These are phyloP conservation scores for Aspergillus mulundensis DNA, from an alignment of 495 filamentous ascomycete genomes.

Conservation along the genomic window DNA sequence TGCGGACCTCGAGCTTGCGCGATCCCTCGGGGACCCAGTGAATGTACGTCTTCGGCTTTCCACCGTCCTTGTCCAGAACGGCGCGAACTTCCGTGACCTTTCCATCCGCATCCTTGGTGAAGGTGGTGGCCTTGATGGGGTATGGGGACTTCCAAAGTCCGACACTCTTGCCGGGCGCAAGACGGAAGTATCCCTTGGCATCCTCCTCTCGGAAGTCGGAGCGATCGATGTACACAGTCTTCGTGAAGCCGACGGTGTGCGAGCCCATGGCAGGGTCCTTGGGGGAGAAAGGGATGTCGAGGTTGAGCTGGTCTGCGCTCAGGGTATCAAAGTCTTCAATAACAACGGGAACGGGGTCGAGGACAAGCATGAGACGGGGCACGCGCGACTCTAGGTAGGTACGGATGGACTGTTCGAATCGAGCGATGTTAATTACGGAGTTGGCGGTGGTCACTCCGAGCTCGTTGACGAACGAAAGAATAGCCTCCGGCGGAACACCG, in stretches of 20 bases:
- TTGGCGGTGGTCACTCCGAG: slow-evolving; percentile 78
- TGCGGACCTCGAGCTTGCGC: slow-evolving; percentile 71
- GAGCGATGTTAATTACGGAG: slow-evolving; percentile 65
- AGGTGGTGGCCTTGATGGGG: slow-evolving; percentile 67
- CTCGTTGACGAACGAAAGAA: slow-evolving; percentile 82
- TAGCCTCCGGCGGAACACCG: slow-evolving; percentile 81
- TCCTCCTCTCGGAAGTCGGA: slow-evolving; percentile 87
- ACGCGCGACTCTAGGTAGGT: slow-evolving; percentile 79
- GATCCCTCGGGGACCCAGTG: slow-evolving; percentile 79
- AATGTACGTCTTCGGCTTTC: slow-evolving; percentile 56
- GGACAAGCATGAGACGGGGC: slow-evolving; percentile 76
- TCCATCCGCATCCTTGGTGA: slow-evolving; percentile 59
- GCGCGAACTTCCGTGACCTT: slow-evolving; percentile 39
- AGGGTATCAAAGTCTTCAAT: slow-evolving; percentile 71
- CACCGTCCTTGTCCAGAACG: slow-evolving; percentile 10
- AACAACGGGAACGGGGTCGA: slow-evolving; percentile 66
- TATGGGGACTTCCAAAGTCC: slow-evolving; percentile 80
- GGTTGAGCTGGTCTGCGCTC: slow-evolving; percentile 54
- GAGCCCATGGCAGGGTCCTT: slow-evolving; percentile 24
- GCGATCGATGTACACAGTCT: slow-evolving; percentile 93
- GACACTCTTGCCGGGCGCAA: slow-evolving; percentile 85
- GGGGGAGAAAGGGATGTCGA: slow-evolving; percentile 58
- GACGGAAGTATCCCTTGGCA: slow-evolving; percentile 84
- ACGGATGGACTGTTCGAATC: slow-evolving; percentile 76
- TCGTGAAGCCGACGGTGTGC: slow-evolving; percentile 54